These are phyloP conservation scores for Candida cerambycidarum DNA, from an alignment of 805 yeast genomes.

Conservation along the genomic window DNA sequence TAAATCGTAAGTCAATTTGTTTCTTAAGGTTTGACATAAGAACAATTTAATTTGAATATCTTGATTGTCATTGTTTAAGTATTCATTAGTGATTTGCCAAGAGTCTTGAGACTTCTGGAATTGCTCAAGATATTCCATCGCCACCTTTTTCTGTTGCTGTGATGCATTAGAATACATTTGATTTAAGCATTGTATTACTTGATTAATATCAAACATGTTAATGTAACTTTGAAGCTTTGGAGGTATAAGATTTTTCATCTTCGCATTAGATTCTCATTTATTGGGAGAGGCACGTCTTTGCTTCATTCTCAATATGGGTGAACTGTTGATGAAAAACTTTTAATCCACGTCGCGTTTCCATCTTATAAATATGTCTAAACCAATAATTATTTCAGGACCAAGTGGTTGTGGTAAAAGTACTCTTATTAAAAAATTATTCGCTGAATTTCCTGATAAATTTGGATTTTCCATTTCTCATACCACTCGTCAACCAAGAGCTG, in stretches of 20 bases:
- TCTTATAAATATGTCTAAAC: constrained; percentile 47
- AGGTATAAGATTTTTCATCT: neutral
- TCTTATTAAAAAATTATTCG: constrained; percentile 80
- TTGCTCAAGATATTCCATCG: constrained; percentile 60
- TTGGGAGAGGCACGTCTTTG: no score
- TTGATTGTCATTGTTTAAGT: constrained; percentile 40
- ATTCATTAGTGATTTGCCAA: constrained; percentile 68
- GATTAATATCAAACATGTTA: constrained; percentile 15
- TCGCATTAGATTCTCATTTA: neutral
- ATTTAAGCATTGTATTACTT: constrained; percentile 46
- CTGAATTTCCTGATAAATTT: constrained; percentile 84
- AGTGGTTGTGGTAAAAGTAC: constrained; percentile 97
- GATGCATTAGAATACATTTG: constrained; percentile 46
- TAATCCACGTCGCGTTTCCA: constrained; percentile 5
- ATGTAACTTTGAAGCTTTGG: no score
- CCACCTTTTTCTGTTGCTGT: constrained; percentile 48
- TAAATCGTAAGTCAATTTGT: constrained; percentile 82
- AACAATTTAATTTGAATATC: constrained; percentile 58
- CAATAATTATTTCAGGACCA: constrained; percentile 95
- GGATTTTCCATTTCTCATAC: constrained; percentile 95
- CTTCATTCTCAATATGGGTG: no score
- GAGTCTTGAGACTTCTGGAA: constrained; percentile 84
- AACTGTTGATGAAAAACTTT: no score
- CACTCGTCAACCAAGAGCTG: constrained; percentile 87
- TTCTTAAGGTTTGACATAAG: constrained; percentile 87